Conservation (phyloP, 2,329 filamentous ascomycete species). For the Aspergillus bombycis region DNA sequence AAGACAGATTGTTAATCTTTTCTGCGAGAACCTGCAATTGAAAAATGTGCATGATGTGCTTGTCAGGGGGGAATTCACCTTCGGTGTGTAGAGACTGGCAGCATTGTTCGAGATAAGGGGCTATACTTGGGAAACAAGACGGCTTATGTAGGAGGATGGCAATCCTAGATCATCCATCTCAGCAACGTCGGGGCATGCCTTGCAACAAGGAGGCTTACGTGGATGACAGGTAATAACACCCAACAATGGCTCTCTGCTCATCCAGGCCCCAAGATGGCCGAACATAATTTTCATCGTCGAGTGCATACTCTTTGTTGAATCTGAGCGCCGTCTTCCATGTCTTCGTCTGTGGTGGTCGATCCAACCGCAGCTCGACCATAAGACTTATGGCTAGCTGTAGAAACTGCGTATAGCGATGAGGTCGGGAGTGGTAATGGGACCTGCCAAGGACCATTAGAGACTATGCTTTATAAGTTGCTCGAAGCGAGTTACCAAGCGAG, state of each 20-base stretch:
- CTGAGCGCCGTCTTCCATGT: constrained; percentile 34
- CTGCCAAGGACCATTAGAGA: constrained; percentile 18
- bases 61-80: constrained; percentile 38
- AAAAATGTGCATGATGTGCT: constrained; percentile 40
- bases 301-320: constrained; percentile 25
- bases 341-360: constrained; percentile 28
- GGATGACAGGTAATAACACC: constrained; percentile 49
- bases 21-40: constrained; percentile 45
- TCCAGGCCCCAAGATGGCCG: constrained; percentile 37
- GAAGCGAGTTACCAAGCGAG: constrained; percentile 34
- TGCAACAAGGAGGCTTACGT: constrained; percentile 29
- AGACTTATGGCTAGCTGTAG: constrained; percentile 42
- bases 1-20: constrained; percentile 33
- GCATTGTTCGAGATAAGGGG: constrained; percentile 41
- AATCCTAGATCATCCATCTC: constrained; percentile 12
- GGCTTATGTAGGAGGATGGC: constrained; percentile 36
- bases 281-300: neutral
- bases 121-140: constrained; percentile 37
- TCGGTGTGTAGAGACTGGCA: constrained; percentile 35
- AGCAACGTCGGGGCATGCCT: no score
- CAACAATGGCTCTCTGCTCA: constrained; percentile 49
- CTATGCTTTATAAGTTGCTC: neutral
- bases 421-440: constrained; percentile 37
- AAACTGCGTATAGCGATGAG: constrained; percentile 37
- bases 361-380: constrained; percentile 38